A percentile compares a stretch with the other conserved stretches of the same genome.
These are phyloP conservation scores for Yamadazyma sp. DNA, from an alignment of 805 yeast species.

Conservation along the genomic window DNA sequence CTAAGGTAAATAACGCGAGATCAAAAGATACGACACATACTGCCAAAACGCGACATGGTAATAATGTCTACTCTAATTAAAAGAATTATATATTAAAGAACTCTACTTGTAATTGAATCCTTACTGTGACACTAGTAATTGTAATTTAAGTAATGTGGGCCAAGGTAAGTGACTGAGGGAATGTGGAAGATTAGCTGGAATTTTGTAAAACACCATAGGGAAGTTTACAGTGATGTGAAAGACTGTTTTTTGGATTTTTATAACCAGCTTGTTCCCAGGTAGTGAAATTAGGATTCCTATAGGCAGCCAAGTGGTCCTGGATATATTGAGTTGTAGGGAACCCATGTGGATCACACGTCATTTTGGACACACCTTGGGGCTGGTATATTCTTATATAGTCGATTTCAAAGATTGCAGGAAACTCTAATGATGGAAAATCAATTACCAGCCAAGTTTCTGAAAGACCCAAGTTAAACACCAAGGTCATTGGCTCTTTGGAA, in stretches of 20 bases:
- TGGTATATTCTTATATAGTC: slow-evolving; percentile 43
- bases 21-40: too few species aligned
- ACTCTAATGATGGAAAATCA: slow-evolving; percentile 30
- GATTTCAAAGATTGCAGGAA: slow-evolving; percentile 34
- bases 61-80: too few species aligned
- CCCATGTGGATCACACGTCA: slow-evolving; percentile 38
- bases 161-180: too few species aligned
- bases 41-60: too few species aligned
- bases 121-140: too few species aligned
- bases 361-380: slow-evolving; percentile 22
- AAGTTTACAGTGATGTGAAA: slow-evolving; percentile 45
- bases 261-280: slow-evolving; percentile 43
- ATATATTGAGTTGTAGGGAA: slow-evolving; percentile 39
- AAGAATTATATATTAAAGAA: too few species aligned
- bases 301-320: slow-evolving; percentile 28
- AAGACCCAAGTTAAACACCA: slow-evolving; percentile 38
- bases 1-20: too few species aligned
- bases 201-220: slow-evolving; percentile 7
- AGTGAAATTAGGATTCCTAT: slow-evolving; percentile 32
- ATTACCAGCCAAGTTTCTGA: slow-evolving; percentile 39
- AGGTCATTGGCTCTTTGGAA: slow-evolving; percentile 37
- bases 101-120: too few species aligned
- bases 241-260: slow-evolving; percentile 56
- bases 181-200: too few species aligned
- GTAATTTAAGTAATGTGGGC: too few species aligned